Evolutionary conservation across 495 filamentous ascomycete species (phyloP).

Genomic region (Lentithecium fluviatile): DNA sequence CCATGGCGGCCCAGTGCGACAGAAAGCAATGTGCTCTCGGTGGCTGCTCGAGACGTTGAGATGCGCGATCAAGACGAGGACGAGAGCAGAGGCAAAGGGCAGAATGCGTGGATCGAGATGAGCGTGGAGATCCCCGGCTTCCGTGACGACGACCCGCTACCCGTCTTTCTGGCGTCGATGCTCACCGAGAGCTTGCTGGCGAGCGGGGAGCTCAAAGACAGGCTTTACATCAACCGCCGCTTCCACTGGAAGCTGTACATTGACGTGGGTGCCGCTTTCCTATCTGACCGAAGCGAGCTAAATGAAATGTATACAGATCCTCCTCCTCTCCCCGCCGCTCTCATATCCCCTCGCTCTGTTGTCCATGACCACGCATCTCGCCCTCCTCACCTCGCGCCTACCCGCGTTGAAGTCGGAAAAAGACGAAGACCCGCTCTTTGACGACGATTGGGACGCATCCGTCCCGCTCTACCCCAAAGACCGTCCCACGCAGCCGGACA

Average conservation of each 20-base stretch:
- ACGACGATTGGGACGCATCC: constrained; percentile 93
- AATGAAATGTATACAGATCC: constrained; percentile 58
- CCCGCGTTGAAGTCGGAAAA: constrained; percentile 77
- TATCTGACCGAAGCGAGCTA: not conserved
- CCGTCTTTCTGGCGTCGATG: constrained; percentile 82
- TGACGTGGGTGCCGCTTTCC: constrained; percentile 61
- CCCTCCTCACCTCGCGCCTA: constrained; percentile 83
- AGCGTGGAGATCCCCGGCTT: constrained; percentile 81
- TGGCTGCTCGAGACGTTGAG: constrained; percentile 37
- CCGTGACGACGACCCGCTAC: constrained; percentile 86
- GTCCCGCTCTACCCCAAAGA: constrained; percentile 69
- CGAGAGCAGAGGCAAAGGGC: constrained; percentile 42
- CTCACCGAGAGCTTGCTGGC: constrained; percentile 84
- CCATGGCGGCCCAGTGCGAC: constrained; percentile 13
- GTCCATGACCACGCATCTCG: constrained; percentile 89
- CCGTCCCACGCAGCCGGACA: constrained; percentile 2
- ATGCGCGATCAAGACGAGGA: constrained; percentile 36
- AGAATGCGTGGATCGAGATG: constrained; percentile 74
- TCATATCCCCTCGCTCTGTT: constrained; percentile 91
- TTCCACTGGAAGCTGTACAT: constrained; percentile 97
- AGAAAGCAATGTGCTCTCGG: constrained; percentile 8
- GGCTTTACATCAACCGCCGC: constrained; percentile 76
- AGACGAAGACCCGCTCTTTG: constrained; percentile 95
- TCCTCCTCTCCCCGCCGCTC: constrained; percentile 86
- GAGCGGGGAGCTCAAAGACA: constrained; percentile 64